Percentiles rank a stretch among this genome's conserved stretches.
Evolutionary conservation across 768 basidiomycete species (phyloP).

Genomic region (Boletus rex-veris): DNA sequence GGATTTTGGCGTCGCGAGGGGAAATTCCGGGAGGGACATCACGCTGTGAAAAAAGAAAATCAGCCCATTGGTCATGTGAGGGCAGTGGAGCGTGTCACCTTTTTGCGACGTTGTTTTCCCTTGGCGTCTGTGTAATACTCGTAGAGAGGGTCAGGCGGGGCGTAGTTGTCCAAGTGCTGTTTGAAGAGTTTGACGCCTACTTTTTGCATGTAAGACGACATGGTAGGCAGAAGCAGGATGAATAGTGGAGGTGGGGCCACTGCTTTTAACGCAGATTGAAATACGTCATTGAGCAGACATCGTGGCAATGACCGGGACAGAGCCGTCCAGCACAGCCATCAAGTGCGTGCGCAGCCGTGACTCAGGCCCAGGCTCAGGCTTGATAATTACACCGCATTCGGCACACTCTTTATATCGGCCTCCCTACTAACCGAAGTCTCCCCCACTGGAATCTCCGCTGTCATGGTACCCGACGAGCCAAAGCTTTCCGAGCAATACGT

Average conservation of each 20-base stretch:
- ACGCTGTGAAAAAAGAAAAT: slow-evolving; percentile 43
- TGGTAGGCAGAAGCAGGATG: not conserved
- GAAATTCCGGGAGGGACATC: slow-evolving; percentile 74
- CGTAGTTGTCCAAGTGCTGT: slow-evolving; percentile 61
- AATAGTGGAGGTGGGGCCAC: not conserved
- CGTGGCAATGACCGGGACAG: no score
- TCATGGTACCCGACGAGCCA: slow-evolving; percentile 24
- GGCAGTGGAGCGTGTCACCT: slow-evolving; percentile 24
- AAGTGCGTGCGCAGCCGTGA: no score
- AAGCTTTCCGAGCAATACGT: slow-evolving; percentile 61
- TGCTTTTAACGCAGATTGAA: not conserved
- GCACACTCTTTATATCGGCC: no score
- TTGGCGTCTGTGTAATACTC: slow-evolving; percentile 35
- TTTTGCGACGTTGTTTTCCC: slow-evolving; percentile 31
- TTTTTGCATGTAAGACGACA: slow-evolving; percentile 35
- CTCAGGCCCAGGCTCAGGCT: no score
- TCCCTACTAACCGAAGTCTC: no score
- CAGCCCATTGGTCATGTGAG: no score
- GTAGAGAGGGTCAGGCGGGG: slow-evolving; percentile 73
- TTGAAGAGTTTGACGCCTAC: slow-evolving; percentile 60
- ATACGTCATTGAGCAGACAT: not conserved
- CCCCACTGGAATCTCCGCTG: not conserved
- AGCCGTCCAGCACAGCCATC: no score
- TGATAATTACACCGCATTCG: no score
- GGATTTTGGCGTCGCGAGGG: slow-evolving; percentile 66